These are phyloP conservation scores for Aspergillus sp. DNA, from an alignment of 2,329 filamentous ascomycete genomes.

Conservation along the genomic window DNA sequence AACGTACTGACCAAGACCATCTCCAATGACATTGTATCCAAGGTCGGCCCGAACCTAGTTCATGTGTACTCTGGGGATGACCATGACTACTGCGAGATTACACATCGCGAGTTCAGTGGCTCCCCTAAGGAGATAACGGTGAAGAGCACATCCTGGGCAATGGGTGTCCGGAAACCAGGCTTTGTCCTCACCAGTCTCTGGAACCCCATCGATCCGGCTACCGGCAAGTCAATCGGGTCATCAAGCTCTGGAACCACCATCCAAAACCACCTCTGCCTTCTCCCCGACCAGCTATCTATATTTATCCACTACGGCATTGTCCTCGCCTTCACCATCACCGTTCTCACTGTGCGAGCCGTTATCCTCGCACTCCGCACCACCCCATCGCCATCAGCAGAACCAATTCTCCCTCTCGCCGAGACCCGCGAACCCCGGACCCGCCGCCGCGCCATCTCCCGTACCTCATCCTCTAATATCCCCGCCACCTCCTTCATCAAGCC, in stretches of 20 bases:
- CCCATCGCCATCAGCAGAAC: conserved; percentile 8
- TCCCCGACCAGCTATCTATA: conserved; percentile 83
- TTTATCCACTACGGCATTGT: conserved; percentile 76
- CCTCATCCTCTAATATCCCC: conserved; percentile 33
- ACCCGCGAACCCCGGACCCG: conserved; percentile 25
- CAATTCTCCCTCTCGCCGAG: conserved; percentile 32
- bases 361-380: conserved; percentile 28
- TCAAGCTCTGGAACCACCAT: conserved; percentile 55
- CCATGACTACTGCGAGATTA: conserved; percentile 93
- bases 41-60: conserved; percentile 71
- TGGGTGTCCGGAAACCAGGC: conserved; percentile 86
- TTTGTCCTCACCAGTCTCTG: conserved; percentile 87
- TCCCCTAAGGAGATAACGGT: conserved; percentile 80
- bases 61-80: conserved; percentile 95
- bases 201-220: conserved; percentile 73
- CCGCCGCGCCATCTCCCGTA: conserved; percentile 19
- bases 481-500: conserved; percentile 30
- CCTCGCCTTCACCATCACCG: conserved; percentile 52
- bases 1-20: conserved; percentile 81
- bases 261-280: conserved; percentile 84
- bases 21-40: conserved; percentile 72
- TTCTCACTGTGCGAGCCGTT: conserved; percentile 48
- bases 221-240: conserved; percentile 32
- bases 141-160: conserved; percentile 92
- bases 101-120: conserved; percentile 69